phyloP scores from a whole-genome alignment of 2,329 filamentous ascomycete species.

The Sporothrix inflata region DNA sequence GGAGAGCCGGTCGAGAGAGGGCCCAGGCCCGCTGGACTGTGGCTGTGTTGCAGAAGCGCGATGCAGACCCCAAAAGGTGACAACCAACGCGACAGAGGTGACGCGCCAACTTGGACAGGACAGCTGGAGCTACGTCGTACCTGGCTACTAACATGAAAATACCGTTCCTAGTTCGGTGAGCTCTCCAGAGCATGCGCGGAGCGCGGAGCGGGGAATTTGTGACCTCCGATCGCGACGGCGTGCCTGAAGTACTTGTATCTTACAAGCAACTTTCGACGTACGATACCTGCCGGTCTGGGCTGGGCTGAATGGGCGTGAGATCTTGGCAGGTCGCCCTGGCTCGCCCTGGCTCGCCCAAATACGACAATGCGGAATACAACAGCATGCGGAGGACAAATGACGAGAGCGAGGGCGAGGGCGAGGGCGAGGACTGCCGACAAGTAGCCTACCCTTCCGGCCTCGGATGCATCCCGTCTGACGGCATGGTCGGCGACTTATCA shows the following conservation, averaged over 20 bases:
- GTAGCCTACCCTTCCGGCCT: neutral
- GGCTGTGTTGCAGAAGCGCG: conserved; percentile 23
- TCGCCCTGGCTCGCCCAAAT: neutral
- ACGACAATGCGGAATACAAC: neutral
- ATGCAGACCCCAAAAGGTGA: neutral
- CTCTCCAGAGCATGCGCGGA: neutral
- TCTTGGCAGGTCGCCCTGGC: neutral
- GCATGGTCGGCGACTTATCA: neutral
- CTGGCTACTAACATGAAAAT: neutral
- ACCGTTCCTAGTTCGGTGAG: neutral
- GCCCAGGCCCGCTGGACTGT: conserved; percentile 7
- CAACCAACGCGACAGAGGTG: neutral
- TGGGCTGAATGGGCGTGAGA: neutral
- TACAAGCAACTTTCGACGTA: too few species aligned
- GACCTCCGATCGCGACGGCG: neutral
- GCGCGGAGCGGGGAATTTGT: neutral
- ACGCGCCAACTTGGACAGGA: neutral
- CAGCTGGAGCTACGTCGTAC: conserved; percentile 2
- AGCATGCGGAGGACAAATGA: neutral
- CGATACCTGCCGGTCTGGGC: too few species aligned
- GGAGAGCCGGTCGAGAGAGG: neutral
- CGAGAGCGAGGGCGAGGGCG: neutral
- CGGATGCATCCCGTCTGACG: neutral
- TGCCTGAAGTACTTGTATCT: too few species aligned
- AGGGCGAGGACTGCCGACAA: too few species aligned